Base-by-base conservation (phyloP, 495 filamentous ascomycete genomes). In the Pyronema omphalodes region DNA sequence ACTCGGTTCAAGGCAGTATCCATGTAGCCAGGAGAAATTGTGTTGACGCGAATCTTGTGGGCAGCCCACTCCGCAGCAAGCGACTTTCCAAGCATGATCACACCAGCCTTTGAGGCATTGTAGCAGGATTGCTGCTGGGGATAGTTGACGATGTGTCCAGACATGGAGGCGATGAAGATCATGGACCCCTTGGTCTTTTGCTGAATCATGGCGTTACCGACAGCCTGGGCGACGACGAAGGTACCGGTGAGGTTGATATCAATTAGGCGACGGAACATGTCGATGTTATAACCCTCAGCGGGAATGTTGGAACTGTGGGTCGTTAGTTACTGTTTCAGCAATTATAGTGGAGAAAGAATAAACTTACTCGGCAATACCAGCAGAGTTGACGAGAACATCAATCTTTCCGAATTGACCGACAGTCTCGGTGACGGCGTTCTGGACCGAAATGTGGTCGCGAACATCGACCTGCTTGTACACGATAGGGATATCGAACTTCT, bases 51-150 rank as follows among this genome's bases (percentile, higher is more conserved):
- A 64, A 86, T 83, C 57, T 71, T 71, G 62, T 83, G 73, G 62
- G 78, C 78, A 58, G 81, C 80, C 83, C 83, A 86, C 64, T 87
- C 83, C n/a, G 79, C 81, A 49, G 81, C 83, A 37, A 87, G 74
- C 7, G 79, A 84, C 67, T 83, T 83, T 59, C 78, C 79, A 53
- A 86, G 73, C 67, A 83, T 79, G 61, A 85, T 78, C 37, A 86
- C 83, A 57, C 75, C 83, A 11, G 82, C 83, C 74, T 86, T 87
- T 62, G 81, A 85, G 37, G 82, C 79, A 61, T 85, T 86, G 72
- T 86, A 87, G 69, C 79, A 81, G 8, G 73, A 78, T 67, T 86
- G 83, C 64, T 84, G 77, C 65, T 86, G 83, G 1, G 83, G 82
- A 63, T 78, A 82, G 75, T 86, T 87, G 70, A 86, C 83, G 59